phyloP scores from a whole-genome alignment of 148 eudicot species.

The Heliamphora exappendiculata region DNA sequence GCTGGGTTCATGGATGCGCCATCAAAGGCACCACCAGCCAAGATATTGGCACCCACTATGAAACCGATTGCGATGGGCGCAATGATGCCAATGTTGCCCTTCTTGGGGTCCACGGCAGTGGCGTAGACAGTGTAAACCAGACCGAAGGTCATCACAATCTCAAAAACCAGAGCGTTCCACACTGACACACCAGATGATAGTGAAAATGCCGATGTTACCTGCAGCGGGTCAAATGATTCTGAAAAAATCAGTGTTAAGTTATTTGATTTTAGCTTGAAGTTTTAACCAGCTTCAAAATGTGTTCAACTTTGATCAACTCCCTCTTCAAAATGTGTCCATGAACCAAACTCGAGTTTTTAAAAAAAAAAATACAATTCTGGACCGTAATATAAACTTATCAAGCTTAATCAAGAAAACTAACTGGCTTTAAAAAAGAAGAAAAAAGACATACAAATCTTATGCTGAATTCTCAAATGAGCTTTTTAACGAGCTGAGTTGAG shows the following conservation, averaged over 20 bases:
- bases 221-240: neutral
- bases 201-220: constrained; percentile 51
- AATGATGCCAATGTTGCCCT: constrained; percentile 50
- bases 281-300: too few species aligned
- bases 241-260: neutral
- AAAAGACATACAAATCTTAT: neutral
- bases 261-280: too few species aligned
- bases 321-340: too few species aligned
- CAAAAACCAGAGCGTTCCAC: constrained; percentile 56
- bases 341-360: too few species aligned
- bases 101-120: constrained; percentile 63
- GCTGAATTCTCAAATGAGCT: neutral
- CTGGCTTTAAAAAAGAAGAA: neutral
- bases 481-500: neutral
- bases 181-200: constrained; percentile 49
- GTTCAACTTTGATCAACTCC: neutral
- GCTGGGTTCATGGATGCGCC: constrained; percentile 78
- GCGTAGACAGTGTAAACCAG: constrained; percentile 67
- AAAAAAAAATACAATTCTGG: too few species aligned
- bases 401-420: neutral
- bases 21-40: constrained; percentile 63
- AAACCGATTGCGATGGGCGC: constrained; percentile 63
- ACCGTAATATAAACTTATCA: neutral
- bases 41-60: constrained; percentile 64
- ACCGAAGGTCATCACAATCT: constrained; percentile 69